These are phyloP conservation scores for Dioscorea cayenensis DNA, from an alignment of 116 monocot species.

Conservation along the genomic window DNA sequence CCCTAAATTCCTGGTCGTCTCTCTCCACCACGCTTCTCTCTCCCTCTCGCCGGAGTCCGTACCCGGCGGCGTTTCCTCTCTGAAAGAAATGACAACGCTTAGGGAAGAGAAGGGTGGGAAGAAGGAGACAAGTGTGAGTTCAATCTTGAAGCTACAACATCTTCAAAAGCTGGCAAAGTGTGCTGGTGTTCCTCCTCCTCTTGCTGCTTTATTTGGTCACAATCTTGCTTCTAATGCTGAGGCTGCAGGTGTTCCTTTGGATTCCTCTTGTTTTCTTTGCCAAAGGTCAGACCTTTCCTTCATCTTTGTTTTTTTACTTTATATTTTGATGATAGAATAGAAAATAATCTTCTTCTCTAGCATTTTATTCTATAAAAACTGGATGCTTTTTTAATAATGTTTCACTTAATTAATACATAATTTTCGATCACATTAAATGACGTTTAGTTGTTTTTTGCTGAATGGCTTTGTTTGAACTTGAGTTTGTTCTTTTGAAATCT, in stretches of 20 bases:
- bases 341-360: no score
- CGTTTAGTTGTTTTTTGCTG: no score
- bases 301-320: neutral
- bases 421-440: no score
- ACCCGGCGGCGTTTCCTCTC: no score
- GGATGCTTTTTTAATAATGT: no score
- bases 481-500: no score
- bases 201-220: conserved; percentile 67
- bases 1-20: no score
- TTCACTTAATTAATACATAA: no score
- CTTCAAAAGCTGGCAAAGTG: conserved; percentile 68
- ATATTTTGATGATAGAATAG: neutral
- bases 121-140: conserved; percentile 34
- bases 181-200: conserved; percentile 52
- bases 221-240: conserved; percentile 51
- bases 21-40: no score
- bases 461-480: no score
- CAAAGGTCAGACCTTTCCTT: conserved; percentile 38
- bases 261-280: conserved; percentile 40
- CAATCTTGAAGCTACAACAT: conserved; percentile 64
- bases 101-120: conserved; percentile 60
- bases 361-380: no score
- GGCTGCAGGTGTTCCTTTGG: conserved; percentile 47
- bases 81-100: conserved; percentile 21
- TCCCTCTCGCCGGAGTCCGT: no score